Percentiles rank a stretch among this genome's conserved stretches.
Conservation (phyloP, 2,329 filamentous ascomycete species). For the Ophiostoma populinum region DNA sequence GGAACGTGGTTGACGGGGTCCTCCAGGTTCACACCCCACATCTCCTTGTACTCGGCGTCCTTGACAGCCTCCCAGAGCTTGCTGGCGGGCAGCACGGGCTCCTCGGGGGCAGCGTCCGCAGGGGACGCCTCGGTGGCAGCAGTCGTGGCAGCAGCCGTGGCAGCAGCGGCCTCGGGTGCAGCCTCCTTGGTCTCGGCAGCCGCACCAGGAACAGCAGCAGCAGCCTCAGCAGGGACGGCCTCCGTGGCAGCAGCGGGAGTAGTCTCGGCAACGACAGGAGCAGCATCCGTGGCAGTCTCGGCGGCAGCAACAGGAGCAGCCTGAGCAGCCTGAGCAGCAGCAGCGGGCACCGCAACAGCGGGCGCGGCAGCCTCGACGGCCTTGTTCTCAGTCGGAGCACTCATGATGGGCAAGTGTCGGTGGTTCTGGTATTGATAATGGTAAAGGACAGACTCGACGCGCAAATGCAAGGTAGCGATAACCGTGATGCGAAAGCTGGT, state of each 20-base stretch:
- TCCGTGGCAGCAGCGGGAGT: neutral
- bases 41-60: constrained; percentile 44
- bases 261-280: neutral
- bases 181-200: no score
- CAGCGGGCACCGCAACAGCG: neutral
- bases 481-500: no score
- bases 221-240: neutral
- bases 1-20: constrained; percentile 41
- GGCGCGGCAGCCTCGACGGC: constrained; percentile 8
- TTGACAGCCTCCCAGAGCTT: constrained; percentile 10
- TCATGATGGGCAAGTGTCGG: constrained; percentile 6
- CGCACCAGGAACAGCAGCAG: neutral
- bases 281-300: no score
- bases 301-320: no score
- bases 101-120: constrained; percentile 8
- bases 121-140: neutral
- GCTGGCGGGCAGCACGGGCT: constrained; percentile 3
- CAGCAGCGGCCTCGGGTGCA: neutral
- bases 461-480: no score
- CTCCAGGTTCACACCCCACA: constrained; percentile 67
- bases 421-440: neutral
- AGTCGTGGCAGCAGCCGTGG: neutral
- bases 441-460: no score
- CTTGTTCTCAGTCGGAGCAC: no score
- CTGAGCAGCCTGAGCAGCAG: neutral